Conservation (phyloP, 116 monocot genomes). For the Dioscorea cayenensis region DNA sequence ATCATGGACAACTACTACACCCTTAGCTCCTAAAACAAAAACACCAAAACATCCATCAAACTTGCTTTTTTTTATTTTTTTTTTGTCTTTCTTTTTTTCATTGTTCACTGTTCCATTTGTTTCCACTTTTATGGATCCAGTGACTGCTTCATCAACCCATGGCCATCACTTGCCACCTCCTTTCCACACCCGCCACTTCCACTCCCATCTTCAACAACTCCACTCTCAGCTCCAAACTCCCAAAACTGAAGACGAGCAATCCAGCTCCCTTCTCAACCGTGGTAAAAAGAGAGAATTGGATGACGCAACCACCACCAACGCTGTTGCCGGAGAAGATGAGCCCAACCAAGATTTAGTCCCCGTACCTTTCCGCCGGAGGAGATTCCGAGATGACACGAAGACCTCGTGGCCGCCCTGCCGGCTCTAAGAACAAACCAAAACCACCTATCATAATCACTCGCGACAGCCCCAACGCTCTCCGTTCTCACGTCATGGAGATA, state of each 20-base stretch:
- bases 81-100: too few relatives aligned
- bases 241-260: constrained; percentile 31
- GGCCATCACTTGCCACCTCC: constrained; percentile 59
- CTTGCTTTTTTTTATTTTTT: too few relatives aligned
- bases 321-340: not conserved
- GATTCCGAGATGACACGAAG: constrained; percentile 34
- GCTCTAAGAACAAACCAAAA: constrained; percentile 90
- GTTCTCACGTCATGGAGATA: constrained; percentile 63
- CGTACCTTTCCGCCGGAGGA: not conserved
- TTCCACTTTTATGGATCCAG: constrained; percentile 39
- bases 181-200: constrained; percentile 61
- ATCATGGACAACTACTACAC: not conserved
- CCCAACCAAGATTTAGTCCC: constrained; percentile 12
- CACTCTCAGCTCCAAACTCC: constrained; percentile 17
- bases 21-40: too few relatives aligned
- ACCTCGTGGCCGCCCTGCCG: constrained; percentile 60
- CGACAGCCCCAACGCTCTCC: constrained; percentile 59
- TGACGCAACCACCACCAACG: not conserved
- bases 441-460: constrained; percentile 75
- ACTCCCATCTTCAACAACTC: constrained; percentile 23
- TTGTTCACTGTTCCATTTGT: not conserved
- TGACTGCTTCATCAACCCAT: constrained; percentile 28
- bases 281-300: constrained; percentile 18
- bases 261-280: constrained; percentile 12
- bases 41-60: too few relatives aligned